These are phyloP conservation scores for Phytophthora pisi DNA, from an alignment of 352 stramenopile genomes.

Conservation along the genomic window DNA sequence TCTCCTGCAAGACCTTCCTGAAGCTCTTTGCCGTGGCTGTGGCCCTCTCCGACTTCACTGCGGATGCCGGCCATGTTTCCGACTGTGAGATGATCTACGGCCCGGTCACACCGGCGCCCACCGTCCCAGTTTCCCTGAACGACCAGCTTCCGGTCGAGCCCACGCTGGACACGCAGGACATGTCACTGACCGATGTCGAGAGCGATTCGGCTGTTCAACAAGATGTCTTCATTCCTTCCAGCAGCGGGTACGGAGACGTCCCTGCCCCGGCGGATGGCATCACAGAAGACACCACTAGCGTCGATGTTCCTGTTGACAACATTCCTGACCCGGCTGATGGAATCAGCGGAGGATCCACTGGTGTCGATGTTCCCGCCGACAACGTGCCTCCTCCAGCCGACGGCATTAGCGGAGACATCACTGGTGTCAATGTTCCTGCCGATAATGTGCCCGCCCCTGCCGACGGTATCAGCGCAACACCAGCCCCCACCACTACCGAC, in stretches of 20 bases:
- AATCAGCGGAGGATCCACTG: not conserved
- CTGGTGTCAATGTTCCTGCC: too few species aligned
- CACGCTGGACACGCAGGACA: not conserved
- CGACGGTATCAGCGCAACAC: not conserved
- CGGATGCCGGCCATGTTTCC: constrained; percentile 6
- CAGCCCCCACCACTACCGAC: not conserved
- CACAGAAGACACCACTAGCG: not conserved
- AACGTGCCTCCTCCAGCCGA: not conserved
- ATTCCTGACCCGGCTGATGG: not conserved
- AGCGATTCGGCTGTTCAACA: constrained; percentile 1
- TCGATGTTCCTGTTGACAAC: not conserved
- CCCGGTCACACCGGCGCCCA: constrained; percentile 1
- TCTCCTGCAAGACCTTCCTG: constrained; percentile 35
- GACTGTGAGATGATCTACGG: constrained; percentile 31
- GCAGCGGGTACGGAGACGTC: not conserved
- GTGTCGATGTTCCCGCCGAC: not conserved
- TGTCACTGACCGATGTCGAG: constrained; percentile 3
- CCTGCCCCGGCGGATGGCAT: not conserved
- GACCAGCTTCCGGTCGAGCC: not conserved
- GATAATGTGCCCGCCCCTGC: too few species aligned
- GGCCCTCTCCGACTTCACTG: constrained; percentile 23
- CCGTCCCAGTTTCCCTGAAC: constrained; percentile 4
- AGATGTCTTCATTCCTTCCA: not conserved
- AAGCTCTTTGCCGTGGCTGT: constrained; percentile 26
- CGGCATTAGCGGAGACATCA: not conserved